Evolutionary conservation across 192 early-diverging fungal genomes (phyloP).

Genomic region (Coemansia aciculifera): DNA sequence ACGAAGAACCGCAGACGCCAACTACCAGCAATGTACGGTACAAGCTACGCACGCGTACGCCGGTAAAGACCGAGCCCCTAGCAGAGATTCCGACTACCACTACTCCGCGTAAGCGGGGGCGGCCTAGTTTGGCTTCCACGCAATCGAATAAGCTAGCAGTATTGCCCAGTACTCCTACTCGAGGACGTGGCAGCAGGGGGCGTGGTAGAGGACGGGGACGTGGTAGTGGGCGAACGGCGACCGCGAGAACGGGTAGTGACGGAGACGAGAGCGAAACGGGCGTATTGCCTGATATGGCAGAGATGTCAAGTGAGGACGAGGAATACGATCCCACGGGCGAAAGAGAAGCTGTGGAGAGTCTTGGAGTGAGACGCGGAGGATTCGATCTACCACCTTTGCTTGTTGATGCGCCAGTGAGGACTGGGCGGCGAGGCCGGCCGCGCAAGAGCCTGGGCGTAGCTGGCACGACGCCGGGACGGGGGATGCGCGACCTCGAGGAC

Average conservation of each 20-base stretch:
- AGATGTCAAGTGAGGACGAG: slow-evolving; percentile 28
- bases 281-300: slow-evolving; percentile 15
- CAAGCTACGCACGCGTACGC: slow-evolving; percentile 40
- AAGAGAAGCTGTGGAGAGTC: not conserved
- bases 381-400: not conserved
- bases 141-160: not conserved
- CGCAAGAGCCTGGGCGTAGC: slow-evolving; percentile 20
- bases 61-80: slow-evolving; percentile 1
- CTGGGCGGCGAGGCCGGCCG: slow-evolving; percentile 24
- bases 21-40: slow-evolving; percentile 21
- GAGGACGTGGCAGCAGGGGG: not conserved
- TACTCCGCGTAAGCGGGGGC: slow-evolving; percentile 31
- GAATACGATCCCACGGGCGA: slow-evolving; percentile 1
- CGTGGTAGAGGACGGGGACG: slow-evolving; percentile 6
- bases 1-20: slow-evolving; percentile 17
- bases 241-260: not conserved
- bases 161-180: not conserved
- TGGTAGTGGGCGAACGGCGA: not conserved
- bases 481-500: not conserved
- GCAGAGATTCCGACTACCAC: not conserved
- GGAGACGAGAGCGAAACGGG: slow-evolving; percentile 13
- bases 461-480: not conserved
- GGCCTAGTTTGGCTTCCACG: not conserved
- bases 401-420: not conserved
- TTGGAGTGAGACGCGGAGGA: not conserved